Percentiles rank a stretch among this genome's conserved stretches.
Conservation (phyloP, 306 rosid species). For the Quercus gilva region DNA sequence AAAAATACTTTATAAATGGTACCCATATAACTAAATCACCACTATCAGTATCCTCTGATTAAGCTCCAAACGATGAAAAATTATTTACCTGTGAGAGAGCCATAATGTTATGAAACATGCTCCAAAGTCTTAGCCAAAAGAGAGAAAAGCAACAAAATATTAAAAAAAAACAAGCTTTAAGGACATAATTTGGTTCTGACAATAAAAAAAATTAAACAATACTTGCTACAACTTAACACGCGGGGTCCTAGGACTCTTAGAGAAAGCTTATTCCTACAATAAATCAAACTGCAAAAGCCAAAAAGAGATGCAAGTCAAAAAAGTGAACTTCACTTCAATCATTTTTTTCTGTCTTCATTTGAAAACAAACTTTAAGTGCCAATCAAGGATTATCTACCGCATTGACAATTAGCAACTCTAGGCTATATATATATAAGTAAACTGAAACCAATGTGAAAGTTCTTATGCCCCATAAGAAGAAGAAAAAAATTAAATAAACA, state of each 20-base stretch:
- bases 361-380: conserved; percentile 25
- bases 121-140: neutral
- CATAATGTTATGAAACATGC: neutral
- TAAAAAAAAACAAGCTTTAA: neutral
- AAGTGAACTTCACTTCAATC: conserved; percentile 43
- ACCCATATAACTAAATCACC: neutral
- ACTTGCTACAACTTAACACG: neutral
- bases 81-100: neutral
- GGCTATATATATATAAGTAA: conserved; percentile 12
- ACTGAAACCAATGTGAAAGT: conserved; percentile 1
- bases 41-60: neutral
- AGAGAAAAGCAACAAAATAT: neutral
- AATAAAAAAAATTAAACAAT: neutral
- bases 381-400: conserved; percentile 43
- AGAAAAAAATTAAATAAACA: conserved; percentile 1
- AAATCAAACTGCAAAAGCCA: conserved; percentile 27
- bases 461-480: neutral
- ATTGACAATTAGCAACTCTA: conserved; percentile 34
- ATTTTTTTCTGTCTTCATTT: conserved; percentile 31
- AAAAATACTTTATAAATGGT: neutral
- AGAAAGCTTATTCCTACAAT: conserved; percentile 17
- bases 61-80: neutral
- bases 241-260: neutral
- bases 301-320: conserved; percentile 45
- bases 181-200: neutral